A percentile compares a stretch with the other conserved stretches of the same genome.
Conservation (phyloP, 2,329 filamentous ascomycete genomes). For the Colletotrichum sp. region DNA sequence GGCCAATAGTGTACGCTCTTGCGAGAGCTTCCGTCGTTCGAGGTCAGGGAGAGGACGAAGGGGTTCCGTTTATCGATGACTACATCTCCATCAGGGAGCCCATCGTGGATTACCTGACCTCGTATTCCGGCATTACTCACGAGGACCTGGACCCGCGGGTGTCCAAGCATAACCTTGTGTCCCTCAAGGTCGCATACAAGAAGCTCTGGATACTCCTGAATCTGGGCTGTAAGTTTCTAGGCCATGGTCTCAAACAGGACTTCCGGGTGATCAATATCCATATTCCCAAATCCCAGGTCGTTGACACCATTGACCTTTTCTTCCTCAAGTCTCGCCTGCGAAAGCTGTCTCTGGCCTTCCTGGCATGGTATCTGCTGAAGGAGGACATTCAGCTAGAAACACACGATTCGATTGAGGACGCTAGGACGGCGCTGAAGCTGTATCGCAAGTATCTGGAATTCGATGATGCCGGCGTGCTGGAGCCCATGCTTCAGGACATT, state of each 20-base stretch:
- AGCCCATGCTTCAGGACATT: constrained; percentile 85
- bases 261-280: constrained; percentile 99
- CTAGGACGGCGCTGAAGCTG: constrained; percentile 85
- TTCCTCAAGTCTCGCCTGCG: constrained; percentile 80
- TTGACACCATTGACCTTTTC: constrained; percentile 93
- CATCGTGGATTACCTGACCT: constrained; percentile 94
- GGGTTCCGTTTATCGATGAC: constrained; percentile 92
- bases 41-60: constrained; percentile 78
- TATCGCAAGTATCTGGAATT: constrained; percentile 92
- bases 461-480: constrained; percentile 81
- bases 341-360: constrained; percentile 88
- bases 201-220: constrained; percentile 97
- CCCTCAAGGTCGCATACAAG: constrained; percentile 93
- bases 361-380: constrained; percentile 89
- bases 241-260: constrained; percentile 91
- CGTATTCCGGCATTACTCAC: constrained; percentile 88
- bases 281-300: constrained; percentile 86
- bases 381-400: constrained; percentile 93
- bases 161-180: constrained; percentile 83
- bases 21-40: constrained; percentile 93
- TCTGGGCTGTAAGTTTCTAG: constrained; percentile 90
- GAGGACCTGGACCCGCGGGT: constrained; percentile 81
- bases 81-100: constrained; percentile 92
- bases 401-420: constrained; percentile 96
- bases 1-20: constrained; percentile 87